phyloP scores from a whole-genome alignment of 2,329 filamentous ascomycete genomes.

The Venturiaceae sp. region DNA sequence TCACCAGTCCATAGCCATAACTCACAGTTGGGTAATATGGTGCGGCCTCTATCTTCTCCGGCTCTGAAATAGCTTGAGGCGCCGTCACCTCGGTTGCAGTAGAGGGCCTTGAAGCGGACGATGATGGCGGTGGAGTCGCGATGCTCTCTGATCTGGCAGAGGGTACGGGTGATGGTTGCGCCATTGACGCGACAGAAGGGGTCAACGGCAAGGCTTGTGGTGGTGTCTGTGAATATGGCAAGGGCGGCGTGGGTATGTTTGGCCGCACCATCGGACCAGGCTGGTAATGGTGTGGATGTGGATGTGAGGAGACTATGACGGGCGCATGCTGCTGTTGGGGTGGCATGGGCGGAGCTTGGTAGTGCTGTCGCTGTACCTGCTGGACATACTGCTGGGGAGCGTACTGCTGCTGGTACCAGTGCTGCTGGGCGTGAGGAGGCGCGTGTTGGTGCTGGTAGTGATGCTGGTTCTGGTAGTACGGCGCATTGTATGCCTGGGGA shows the following conservation, averaged over 20 bases:
- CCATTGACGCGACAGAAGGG: constrained; percentile 22
- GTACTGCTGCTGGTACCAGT: constrained; percentile 22
- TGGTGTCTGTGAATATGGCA: constrained; percentile 10
- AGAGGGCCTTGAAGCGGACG: constrained; percentile 20
- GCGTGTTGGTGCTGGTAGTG: constrained; percentile 23
- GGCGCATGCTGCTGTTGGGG: constrained; percentile 22
- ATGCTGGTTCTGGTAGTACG: constrained; percentile 23
- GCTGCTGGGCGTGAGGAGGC: constrained; percentile 23
- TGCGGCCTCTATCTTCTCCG: neutral
- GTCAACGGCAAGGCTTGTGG: constrained; percentile 18
- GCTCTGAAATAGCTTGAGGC: neutral
- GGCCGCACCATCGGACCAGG: constrained; percentile 23
- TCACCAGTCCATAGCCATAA: neutral
- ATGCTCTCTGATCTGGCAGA: constrained; percentile 6
- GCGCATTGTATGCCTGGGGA: constrained; percentile 15
- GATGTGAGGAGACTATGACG: constrained; percentile 36
- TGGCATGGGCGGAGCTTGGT: constrained; percentile 15
- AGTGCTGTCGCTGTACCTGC: constrained; percentile 19
- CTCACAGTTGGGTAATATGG: neutral
- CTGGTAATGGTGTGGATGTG: constrained; percentile 26
- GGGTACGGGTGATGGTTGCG: constrained; percentile 16
- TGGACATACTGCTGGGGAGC: no score
- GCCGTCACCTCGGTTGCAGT: constrained; percentile 7
- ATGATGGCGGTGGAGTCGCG: constrained; percentile 21
- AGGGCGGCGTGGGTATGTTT: constrained; percentile 17